Conservation (phyloP, 2,329 filamentous ascomycete species). For the Tolypocladium inflatum region DNA sequence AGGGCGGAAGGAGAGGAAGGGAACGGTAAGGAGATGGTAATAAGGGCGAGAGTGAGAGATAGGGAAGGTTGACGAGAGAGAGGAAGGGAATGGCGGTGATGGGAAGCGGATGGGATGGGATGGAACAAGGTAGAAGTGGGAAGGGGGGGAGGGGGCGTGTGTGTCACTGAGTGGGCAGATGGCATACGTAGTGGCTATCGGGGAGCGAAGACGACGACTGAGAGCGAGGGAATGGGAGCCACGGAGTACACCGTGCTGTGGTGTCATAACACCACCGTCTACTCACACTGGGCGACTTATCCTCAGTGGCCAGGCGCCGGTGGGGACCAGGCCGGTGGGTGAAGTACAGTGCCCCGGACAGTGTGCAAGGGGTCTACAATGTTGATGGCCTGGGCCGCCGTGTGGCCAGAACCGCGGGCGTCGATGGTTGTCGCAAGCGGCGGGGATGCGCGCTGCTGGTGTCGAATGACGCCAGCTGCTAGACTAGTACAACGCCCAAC, state of each 20-base stretch:
- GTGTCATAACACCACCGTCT: neutral
- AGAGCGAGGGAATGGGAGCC: neutral
- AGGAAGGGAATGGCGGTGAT: constrained; percentile 25
- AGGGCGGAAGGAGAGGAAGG: constrained; percentile 17
- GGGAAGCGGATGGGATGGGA: constrained; percentile 20
- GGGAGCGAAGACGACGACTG: neutral
- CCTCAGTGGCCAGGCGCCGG: neutral
- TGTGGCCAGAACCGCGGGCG: neutral
- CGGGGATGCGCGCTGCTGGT: neutral
- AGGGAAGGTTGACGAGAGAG: constrained; percentile 9
- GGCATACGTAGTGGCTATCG: neutral
- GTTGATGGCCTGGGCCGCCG: neutral
- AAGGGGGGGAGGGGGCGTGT: constrained; percentile 14
- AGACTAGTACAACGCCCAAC: neutral
- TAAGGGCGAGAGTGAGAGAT: constrained; percentile 14
- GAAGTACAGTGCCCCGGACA: neutral
- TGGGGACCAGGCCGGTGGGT: neutral
- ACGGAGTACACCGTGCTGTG: neutral
- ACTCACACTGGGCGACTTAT: constrained; percentile 1
- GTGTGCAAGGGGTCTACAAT: neutral
- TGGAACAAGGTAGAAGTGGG: constrained; percentile 22
- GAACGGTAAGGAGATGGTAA: constrained; percentile 14
- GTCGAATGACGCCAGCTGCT: neutral
- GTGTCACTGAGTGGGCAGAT: constrained; percentile 14
- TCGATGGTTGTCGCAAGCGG: neutral